phyloP scores from a whole-genome alignment of 208 protist species.

The Trypanosomatidae sp. region DNA sequence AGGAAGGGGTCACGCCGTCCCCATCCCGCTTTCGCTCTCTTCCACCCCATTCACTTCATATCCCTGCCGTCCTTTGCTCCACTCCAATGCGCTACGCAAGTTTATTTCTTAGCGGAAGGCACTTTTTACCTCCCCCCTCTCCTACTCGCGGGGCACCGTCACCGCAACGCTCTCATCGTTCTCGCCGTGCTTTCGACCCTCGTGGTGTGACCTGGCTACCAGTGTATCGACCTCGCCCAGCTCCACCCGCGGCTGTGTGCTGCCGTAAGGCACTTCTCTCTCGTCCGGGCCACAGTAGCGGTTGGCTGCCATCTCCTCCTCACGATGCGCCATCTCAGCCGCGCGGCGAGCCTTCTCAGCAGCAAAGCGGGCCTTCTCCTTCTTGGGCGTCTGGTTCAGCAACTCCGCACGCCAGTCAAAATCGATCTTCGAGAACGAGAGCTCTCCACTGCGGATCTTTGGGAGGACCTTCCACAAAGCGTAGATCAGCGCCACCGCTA shows the following conservation, averaged over 20 bases:
- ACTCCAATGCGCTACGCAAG: not conserved
- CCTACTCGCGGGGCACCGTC: constrained; percentile 15
- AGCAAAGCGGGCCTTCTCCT: constrained; percentile 26
- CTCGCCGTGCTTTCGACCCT: not conserved
- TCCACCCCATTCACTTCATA: not conserved
- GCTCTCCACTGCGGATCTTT: constrained; percentile 37
- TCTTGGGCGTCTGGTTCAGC: constrained; percentile 38
- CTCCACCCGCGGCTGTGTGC: constrained; percentile 14
- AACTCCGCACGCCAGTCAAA: constrained; percentile 53
- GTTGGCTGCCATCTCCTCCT: constrained; percentile 18
- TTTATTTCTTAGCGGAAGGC: not conserved
- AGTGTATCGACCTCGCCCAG: not conserved
- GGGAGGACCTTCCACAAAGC: constrained; percentile 29
- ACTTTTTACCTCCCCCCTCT: not conserved
- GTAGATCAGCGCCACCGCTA: constrained; percentile 23
- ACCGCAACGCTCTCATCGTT: not conserved
- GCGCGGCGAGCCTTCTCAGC: constrained; percentile 23
- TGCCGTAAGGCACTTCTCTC: not conserved
- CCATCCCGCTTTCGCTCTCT: not conserved
- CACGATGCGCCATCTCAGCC: constrained; percentile 18
- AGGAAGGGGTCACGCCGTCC: not conserved
- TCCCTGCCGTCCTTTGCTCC: not conserved
- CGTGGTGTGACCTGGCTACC: not conserved
- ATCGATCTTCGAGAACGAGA: constrained; percentile 37
- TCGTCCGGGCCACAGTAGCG: not conserved